Conservation (phyloP, 2,329 filamentous ascomycete species). For the Aulographum hederae region DNA sequence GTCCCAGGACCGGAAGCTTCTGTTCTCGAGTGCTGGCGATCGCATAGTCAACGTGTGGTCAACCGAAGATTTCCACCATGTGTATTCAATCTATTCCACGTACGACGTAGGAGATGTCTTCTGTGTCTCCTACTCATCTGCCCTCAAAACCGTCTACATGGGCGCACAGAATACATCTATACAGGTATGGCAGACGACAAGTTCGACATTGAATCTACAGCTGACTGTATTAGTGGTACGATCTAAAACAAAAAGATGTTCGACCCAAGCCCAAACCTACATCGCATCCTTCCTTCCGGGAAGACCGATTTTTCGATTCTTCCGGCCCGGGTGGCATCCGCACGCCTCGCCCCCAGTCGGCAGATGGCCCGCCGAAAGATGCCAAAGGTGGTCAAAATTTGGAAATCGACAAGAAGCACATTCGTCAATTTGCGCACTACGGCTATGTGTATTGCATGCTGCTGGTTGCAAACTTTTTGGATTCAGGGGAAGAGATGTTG, state of each 20-base stretch:
- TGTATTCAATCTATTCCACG: constrained; percentile 81
- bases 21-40: constrained; percentile 88
- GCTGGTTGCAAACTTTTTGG: constrained; percentile 54
- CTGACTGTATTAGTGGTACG: constrained; percentile 46
- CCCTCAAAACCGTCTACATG: constrained; percentile 68
- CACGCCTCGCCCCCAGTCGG: constrained; percentile 40
- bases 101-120: constrained; percentile 95
- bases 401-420: constrained; percentile 65
- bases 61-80: constrained; percentile 52
- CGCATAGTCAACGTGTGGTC: constrained; percentile 88
- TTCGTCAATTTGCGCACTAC: constrained; percentile 79
- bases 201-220: constrained; percentile 7
- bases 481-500: constrained; percentile 56
- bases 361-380: constrained; percentile 25
- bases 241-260: constrained; percentile 44
- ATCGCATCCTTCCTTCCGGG: constrained; percentile 56
- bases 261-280: constrained; percentile 43
- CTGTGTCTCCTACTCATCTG: constrained; percentile 72
- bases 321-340: constrained; percentile 64
- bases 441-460: constrained; percentile 97
- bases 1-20: constrained; percentile 51
- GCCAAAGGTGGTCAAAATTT: constrained; percentile 45
- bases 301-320: constrained; percentile 87
- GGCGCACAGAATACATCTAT: constrained; percentile 90
- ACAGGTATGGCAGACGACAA: constrained; percentile 44